Percentiles rank a stretch among this genome's conserved stretches.
phyloP scores from a whole-genome alignment of 495 filamentous ascomycete genomes.

The Penicillium pancosmium region DNA sequence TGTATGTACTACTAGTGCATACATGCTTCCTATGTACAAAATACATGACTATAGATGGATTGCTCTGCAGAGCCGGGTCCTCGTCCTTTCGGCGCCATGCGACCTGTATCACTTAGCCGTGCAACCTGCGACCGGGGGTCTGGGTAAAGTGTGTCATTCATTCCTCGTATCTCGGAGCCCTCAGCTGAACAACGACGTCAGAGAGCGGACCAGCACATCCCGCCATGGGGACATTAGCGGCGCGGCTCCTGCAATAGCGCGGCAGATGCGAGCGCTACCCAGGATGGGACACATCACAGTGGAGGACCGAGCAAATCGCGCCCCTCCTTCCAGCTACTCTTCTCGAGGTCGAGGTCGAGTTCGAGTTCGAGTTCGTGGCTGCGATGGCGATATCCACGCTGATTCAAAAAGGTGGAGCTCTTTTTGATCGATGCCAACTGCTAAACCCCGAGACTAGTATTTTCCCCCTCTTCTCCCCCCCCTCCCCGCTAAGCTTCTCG shows the following conservation, averaged over 20 bases:
- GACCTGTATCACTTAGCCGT: conserved; percentile 24
- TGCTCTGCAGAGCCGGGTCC: neutral
- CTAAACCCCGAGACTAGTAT: neutral
- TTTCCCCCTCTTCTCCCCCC: neutral
- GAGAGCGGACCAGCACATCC: conserved; percentile 30
- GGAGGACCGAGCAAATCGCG: conserved; percentile 4
- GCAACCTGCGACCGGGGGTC: conserved; percentile 9
- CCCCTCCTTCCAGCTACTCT: neutral
- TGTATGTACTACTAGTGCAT: neutral
- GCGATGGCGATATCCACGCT: neutral
- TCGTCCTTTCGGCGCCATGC: conserved; percentile 19
- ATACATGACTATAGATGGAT: neutral
- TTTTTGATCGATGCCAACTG: neutral
- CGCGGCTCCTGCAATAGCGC: conserved; percentile 35
- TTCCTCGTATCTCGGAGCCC: conserved; percentile 16
- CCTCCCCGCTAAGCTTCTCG: conserved; percentile 18
- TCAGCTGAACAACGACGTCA: conserved; percentile 36
- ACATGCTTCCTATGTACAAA: neutral
- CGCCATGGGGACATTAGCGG: conserved; percentile 31
- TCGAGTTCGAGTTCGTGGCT: neutral
- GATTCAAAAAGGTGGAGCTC: neutral
- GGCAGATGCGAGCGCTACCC: conserved; percentile 24
- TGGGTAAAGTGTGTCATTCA: conserved; percentile 9
- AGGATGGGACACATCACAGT: conserved; percentile 34
- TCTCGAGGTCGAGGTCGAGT: neutral